Evolutionary conservation across 2,329 filamentous ascomycete species (phyloP), one percentile per base, ranked within the genome.

Genomic region (Fusarium palustre): DNA sequence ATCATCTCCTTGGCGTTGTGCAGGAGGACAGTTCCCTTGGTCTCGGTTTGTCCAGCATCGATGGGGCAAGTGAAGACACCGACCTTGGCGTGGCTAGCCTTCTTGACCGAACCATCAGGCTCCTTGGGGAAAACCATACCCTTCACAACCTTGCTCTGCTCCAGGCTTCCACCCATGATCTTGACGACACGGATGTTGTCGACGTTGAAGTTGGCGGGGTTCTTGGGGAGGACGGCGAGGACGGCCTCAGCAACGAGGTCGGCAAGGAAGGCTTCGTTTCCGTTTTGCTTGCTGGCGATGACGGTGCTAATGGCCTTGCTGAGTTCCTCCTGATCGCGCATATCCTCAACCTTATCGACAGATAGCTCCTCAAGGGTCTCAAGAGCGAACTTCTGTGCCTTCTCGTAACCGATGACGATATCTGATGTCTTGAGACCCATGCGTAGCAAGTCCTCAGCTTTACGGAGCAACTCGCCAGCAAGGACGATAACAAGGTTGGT

Each of bases 401-500:
- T 93, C 83, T 99, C 96, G 82, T 97, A 99, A 47, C 96, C 96
- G 71, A 92, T 89, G 66, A 97, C 93, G 79, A 99, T 97, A 83
- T 99, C 97, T 74, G 93, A 95, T n/a, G 95, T 94, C 87, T 98
- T 98, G 76, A 99, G 85, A 33, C 97, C 97, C 93, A 99, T 95
- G 66, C 96, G 90, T 76, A 99, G 85, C 78, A 99, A 85, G 81
- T 98, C 94, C 85, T 99, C 96, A 13, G 97, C 97, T 85, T 99
- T 98, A 84, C 92, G 94, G 75, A 99, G 85, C 76, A 99, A 85
- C 85, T 99, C 96, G 70, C 97, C 96, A 7, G 96, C 96, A 67
- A 99, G 85, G 56, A 99, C 87, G 77, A 99, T 98, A 75, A 99
- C 96, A 80, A 99, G 83, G 82, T 99, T 99, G 61, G 96, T 99